These are phyloP conservation scores for Talaromyces sp. DNA, from an alignment of 2,329 filamentous ascomycete genomes.

Conservation along the genomic window DNA sequence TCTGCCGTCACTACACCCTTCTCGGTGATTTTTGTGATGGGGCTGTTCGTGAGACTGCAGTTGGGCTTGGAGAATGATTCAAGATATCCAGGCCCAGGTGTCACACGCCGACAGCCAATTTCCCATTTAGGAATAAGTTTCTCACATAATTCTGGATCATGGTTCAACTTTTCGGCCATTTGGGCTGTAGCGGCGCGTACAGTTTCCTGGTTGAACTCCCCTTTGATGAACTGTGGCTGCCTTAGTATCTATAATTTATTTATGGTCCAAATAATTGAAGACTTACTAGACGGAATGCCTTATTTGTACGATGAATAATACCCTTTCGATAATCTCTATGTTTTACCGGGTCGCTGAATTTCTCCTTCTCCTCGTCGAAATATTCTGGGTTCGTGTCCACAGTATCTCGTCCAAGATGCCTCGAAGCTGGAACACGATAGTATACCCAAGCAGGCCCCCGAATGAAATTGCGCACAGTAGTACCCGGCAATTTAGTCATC, in stretches of 20 bases:
- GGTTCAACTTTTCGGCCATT: slow-evolving; percentile 7
- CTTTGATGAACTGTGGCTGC: neutral
- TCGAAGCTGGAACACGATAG: neutral
- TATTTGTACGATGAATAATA: neutral
- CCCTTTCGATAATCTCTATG: neutral
- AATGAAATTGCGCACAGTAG: slow-evolving; percentile 28
- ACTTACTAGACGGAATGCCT: neutral
- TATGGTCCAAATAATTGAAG: neutral
- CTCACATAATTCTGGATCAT: slow-evolving; percentile 14
- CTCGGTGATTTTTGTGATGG: slow-evolving; percentile 47
- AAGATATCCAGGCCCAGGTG: slow-evolving; percentile 48
- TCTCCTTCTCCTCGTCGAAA: neutral
- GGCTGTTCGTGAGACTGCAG: slow-evolving; percentile 55
- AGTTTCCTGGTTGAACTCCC: neutral
- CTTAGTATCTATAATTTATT: neutral
- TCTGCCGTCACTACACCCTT: slow-evolving; percentile 30
- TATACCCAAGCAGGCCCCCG: slow-evolving; percentile 1
- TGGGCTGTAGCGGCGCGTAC: slow-evolving; percentile 2
- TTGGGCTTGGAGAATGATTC: slow-evolving; percentile 61
- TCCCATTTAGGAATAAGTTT: slow-evolving; percentile 12
- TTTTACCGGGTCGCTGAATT: neutral
- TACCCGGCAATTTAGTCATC: slow-evolving; percentile 28
- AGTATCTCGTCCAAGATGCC: neutral
- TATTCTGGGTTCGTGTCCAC: neutral
- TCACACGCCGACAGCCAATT: slow-evolving; percentile 13